These are phyloP conservation scores for Boletellus ananas DNA, from an alignment of 768 basidiomycete species.

Conservation along the genomic window DNA sequence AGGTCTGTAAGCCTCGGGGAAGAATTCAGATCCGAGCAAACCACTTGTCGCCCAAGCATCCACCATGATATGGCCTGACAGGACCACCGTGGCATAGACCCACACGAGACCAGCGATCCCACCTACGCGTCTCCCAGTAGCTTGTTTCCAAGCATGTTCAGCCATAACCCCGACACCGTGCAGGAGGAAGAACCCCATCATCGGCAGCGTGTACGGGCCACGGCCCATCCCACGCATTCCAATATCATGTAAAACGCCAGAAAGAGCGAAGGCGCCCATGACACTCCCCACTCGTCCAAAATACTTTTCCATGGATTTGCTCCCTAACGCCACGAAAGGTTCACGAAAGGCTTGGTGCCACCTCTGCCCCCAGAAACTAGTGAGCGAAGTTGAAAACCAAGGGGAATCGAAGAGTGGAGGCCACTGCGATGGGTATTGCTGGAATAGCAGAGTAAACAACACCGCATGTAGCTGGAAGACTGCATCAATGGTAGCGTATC, in stretches of 20 bases:
- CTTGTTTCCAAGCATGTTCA: constrained; percentile 44
- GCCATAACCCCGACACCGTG: constrained; percentile 50
- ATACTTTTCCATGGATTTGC: constrained; percentile 38
- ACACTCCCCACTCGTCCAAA: constrained; percentile 48
- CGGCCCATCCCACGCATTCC: constrained; percentile 57
- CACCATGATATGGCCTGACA: constrained; percentile 45
- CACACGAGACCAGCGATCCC: constrained; percentile 52
- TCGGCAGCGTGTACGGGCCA: constrained; percentile 41
- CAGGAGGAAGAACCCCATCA: constrained; percentile 54
- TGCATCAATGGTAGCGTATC: constrained; percentile 45
- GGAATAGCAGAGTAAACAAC: constrained; percentile 43
- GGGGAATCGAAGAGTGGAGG: constrained; percentile 61
- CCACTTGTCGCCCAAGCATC: constrained; percentile 37
- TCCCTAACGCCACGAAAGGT: constrained; percentile 51
- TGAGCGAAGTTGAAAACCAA: constrained; percentile 55
- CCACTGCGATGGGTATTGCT: constrained; percentile 52
- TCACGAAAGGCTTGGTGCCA: constrained; percentile 72
- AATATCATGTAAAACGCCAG: constrained; percentile 56
- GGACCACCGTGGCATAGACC: constrained; percentile 44
- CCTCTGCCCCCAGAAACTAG: constrained; percentile 56
- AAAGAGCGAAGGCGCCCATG: constrained; percentile 56
- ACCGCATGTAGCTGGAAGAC: constrained; percentile 41
- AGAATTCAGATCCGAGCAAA: constrained; percentile 14
- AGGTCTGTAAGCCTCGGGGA: constrained; percentile 19
- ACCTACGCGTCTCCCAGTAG: constrained; percentile 43